phyloP scores from a whole-genome alignment of 306 rosid species.

The Lathyrus tuberosus region DNA sequence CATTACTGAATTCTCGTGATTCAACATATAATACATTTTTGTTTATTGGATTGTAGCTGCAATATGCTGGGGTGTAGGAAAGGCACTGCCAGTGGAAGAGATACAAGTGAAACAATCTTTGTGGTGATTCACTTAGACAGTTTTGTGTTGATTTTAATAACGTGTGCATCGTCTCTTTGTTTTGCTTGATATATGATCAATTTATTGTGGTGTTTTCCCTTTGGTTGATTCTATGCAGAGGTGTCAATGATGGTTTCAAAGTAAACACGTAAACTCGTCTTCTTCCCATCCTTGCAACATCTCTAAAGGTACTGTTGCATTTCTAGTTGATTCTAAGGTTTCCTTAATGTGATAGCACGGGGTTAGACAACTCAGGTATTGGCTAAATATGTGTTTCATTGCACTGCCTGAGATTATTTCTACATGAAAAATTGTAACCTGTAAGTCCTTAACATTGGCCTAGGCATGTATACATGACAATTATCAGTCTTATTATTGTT shows the following conservation, averaged over 20 bases:
- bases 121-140: constrained; percentile 93
- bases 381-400: background rate
- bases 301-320: constrained; percentile 62
- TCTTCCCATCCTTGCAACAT: constrained; percentile 86
- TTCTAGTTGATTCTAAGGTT: constrained; percentile 19
- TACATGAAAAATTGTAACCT: constrained; percentile 7
- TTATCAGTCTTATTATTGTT: constrained; percentile 21
- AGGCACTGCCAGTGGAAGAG: too few relatives aligned
- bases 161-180: constrained; percentile 31
- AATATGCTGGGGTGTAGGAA: too few relatives aligned
- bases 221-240: constrained; percentile 48
- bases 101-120: too few relatives aligned
- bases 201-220: constrained; percentile 27
- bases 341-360: background rate
- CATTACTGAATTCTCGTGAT: too few relatives aligned
- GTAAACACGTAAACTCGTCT: constrained; percentile 75
- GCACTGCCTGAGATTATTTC: background rate
- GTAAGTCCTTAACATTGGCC: constrained; percentile 13
- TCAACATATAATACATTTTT: too few relatives aligned
- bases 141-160: constrained; percentile 43
- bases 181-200: background rate
- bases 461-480: constrained; percentile 20
- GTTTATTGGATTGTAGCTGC: too few relatives aligned
- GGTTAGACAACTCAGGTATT: constrained; percentile 10
- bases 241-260: constrained; percentile 71